Evolutionary conservation across 768 basidiomycete species (phyloP).

Genomic region (Suillus luteus): DNA sequence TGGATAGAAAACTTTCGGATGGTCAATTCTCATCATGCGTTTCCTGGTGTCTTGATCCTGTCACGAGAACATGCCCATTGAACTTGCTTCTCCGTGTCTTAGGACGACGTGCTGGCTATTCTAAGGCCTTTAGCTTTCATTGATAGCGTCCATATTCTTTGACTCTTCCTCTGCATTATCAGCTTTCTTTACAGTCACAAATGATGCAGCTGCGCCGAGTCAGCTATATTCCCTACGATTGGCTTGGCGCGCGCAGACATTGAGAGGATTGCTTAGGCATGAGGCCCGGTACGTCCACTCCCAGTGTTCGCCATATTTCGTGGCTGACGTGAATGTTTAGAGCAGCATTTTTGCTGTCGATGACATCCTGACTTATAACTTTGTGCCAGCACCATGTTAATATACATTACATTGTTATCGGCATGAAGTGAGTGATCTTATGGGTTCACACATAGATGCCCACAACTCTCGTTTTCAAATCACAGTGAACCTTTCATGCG

Average conservation of each 20-base stretch:
- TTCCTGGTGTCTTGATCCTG: background rate
- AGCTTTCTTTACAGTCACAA: constrained; percentile 47
- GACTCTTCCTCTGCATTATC: constrained; percentile 27
- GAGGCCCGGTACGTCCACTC: background rate
- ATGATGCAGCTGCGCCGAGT: constrained; percentile 45
- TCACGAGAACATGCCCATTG: background rate
- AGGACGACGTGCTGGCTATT: constrained; percentile 13
- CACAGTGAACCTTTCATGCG: constrained; percentile 80
- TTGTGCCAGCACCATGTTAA: constrained; percentile 36
- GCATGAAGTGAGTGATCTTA: constrained; percentile 47
- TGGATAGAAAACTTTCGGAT: background rate
- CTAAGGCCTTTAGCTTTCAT: background rate
- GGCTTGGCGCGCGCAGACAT: constrained; percentile 72
- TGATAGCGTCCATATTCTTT: constrained; percentile 46
- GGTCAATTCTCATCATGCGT: constrained; percentile 3
- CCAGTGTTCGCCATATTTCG: constrained; percentile 19
- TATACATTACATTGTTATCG: constrained; percentile 62
- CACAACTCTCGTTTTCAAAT: constrained; percentile 28
- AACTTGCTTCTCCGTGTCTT: background rate
- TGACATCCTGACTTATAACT: constrained; percentile 53
- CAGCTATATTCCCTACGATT: constrained; percentile 51
- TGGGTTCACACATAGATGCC: background rate
- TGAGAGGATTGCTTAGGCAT: constrained; percentile 40
- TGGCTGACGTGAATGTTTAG: constrained; percentile 22
- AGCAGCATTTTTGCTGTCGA: constrained; percentile 53